Conservation (phyloP, 169 alveolate species). For the Amoebophrya sp. region DNA sequence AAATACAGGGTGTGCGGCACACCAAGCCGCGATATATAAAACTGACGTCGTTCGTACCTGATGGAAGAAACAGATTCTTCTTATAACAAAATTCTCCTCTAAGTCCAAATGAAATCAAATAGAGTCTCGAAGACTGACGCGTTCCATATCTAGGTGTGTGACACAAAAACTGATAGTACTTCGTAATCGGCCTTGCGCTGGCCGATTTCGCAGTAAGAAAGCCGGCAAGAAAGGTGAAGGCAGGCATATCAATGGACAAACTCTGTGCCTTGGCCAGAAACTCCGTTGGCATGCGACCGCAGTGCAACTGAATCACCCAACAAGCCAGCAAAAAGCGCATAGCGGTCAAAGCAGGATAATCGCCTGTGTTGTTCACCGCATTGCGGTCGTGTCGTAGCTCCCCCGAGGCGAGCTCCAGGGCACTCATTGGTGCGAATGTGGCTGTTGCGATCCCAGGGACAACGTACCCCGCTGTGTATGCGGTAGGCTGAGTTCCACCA, state of each 20-base stretch:
- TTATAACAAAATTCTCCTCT: too few species aligned
- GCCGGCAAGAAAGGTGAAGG: not conserved
- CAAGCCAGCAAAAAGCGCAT: not conserved
- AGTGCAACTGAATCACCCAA: not conserved
- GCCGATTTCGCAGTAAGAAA: not conserved
- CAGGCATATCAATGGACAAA: not conserved
- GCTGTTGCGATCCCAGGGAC: too few species aligned
- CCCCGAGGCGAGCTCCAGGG: too few species aligned
- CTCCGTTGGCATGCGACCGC: not conserved
- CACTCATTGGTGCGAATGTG: too few species aligned
- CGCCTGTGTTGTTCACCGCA: not conserved
- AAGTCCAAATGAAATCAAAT: too few species aligned
- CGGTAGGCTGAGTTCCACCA: too few species aligned
- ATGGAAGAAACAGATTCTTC: too few species aligned
- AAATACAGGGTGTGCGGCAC: not conserved
- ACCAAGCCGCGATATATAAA: not conserved
- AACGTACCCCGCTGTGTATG: too few species aligned
- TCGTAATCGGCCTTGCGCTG: not conserved
- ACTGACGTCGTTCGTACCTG: not conserved
- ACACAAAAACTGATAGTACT: too few species aligned
- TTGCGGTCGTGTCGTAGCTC: too few species aligned
- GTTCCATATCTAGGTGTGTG: too few species aligned
- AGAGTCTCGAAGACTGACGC: too few species aligned
- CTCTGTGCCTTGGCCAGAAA: not conserved
- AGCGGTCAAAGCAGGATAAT: not conserved